Conservation (phyloP, 164 flowering plant species). For the Magnolia changhungtana region DNA sequence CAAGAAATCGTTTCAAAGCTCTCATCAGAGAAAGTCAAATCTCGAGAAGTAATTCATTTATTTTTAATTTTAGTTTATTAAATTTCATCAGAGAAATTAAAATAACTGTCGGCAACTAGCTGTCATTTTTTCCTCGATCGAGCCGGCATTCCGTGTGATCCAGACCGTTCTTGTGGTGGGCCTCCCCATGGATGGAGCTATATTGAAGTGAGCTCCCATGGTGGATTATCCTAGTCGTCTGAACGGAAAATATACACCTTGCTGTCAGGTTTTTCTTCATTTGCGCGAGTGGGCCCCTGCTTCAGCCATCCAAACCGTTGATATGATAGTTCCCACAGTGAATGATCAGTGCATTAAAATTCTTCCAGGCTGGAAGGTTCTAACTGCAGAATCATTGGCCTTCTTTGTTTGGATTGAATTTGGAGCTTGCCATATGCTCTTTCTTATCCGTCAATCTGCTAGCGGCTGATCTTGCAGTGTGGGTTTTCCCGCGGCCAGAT, state of each 20-base stretch:
- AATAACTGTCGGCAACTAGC: background rate
- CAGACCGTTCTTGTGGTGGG: background rate
- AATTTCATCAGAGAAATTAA: too few relatives aligned
- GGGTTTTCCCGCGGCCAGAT: too few relatives aligned
- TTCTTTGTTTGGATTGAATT: too few relatives aligned
- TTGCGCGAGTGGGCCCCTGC: background rate
- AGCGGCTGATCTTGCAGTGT: too few relatives aligned
- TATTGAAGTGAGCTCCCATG: background rate
- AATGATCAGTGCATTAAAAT: background rate
- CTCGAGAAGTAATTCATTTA: conserved; percentile 60
- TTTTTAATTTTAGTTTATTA: too few relatives aligned
- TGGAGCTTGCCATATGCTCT: too few relatives aligned
- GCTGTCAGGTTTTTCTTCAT: background rate
- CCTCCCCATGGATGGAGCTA: background rate
- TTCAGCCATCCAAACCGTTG: background rate
- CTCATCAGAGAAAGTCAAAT: conserved; percentile 78
- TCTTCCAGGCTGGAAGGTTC: background rate
- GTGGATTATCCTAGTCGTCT: background rate
- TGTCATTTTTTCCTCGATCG: background rate
- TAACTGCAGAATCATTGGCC: too few relatives aligned
- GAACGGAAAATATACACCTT: too few relatives aligned
- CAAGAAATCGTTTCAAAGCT: conserved; percentile 75
- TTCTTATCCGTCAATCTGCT: too few relatives aligned
- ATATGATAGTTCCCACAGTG: background rate
- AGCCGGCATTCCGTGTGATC: background rate